A percentile compares a stretch with the other conserved stretches of the same genome.
Evolutionary conservation across 108 stramenopile species (phyloP).

Genomic region (Cafeteria roenbergensis): DNA sequence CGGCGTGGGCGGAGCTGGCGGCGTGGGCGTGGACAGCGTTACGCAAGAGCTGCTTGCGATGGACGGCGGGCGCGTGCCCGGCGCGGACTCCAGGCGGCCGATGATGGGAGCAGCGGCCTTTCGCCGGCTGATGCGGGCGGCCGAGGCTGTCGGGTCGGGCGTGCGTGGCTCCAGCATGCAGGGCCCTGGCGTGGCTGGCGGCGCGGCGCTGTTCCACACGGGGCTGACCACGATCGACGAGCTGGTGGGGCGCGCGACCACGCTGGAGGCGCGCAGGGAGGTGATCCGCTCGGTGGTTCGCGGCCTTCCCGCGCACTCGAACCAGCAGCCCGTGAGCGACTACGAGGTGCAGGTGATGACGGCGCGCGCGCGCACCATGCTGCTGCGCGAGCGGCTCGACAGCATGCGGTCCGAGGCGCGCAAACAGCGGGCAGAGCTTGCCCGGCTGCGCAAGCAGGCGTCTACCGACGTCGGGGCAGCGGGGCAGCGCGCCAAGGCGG

Average conservation of each 20-base stretch:
- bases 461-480: too few relatives aligned
- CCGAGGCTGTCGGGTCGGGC: background rate
- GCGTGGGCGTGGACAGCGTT: too few relatives aligned
- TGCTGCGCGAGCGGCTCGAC: background rate
- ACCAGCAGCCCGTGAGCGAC: background rate
- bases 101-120: too few relatives aligned
- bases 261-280: background rate
- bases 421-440: background rate
- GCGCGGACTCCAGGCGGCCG: too few relatives aligned
- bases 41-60: too few relatives aligned
- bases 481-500: background rate
- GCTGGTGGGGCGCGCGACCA: background rate
- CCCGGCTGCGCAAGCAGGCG: background rate
- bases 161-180: too few relatives aligned
- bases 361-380: background rate
- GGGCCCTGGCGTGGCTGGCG: background rate
- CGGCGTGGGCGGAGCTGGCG: too few relatives aligned
- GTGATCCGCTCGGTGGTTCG: background rate
- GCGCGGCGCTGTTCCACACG: background rate
- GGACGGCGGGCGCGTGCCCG: too few relatives aligned
- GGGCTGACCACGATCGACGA: background rate
- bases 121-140: too few relatives aligned
- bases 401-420: background rate
- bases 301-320: background rate
- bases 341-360: background rate